phyloP scores from a whole-genome alignment of 228 moss, liverwort and hornwort genomes.

The Sphagnum fallax region DNA sequence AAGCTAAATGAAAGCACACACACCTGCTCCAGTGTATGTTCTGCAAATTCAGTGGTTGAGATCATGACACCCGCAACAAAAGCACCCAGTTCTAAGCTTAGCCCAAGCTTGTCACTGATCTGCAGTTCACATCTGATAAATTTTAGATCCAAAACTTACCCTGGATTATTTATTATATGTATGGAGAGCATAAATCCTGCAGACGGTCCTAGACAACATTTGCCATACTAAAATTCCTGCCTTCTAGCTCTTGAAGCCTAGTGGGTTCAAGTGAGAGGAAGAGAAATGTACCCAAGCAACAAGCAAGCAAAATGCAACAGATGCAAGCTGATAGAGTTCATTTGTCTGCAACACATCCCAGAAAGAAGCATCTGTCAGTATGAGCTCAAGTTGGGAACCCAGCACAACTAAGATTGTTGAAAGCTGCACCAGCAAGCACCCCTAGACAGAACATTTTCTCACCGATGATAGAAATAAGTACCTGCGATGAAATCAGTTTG shows the following conservation, averaged over 20 bases:
- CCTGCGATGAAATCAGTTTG: constrained; percentile 83
- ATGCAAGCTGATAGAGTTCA: constrained; percentile 88
- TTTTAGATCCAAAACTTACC: background rate
- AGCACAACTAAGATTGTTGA: too few species aligned
- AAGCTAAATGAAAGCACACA: background rate
- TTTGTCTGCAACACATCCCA: constrained; percentile 49
- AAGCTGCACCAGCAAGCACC: too few species aligned
- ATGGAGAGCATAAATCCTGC: background rate
- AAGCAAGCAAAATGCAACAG: constrained; percentile 94
- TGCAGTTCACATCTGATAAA: constrained; percentile 11
- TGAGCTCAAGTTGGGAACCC: too few species aligned
- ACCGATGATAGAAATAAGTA: constrained; percentile 5
- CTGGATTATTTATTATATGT: too few species aligned
- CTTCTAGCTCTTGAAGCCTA: background rate
- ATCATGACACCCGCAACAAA: constrained; percentile 99
- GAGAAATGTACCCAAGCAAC: constrained; percentile 65
- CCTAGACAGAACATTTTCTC: too few species aligned
- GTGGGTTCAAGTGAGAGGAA: background rate
- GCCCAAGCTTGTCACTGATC: constrained; percentile 91
- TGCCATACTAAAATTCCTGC: too few species aligned
- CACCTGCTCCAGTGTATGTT: constrained; percentile 94
- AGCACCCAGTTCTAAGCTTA: constrained; percentile 98
- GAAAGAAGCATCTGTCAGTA: too few species aligned
- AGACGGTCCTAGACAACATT: too few species aligned
- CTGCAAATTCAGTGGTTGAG: constrained; percentile 83